Conservation (phyloP, 1,139 yeast species). For the Torulaspora globosa region DNA sequence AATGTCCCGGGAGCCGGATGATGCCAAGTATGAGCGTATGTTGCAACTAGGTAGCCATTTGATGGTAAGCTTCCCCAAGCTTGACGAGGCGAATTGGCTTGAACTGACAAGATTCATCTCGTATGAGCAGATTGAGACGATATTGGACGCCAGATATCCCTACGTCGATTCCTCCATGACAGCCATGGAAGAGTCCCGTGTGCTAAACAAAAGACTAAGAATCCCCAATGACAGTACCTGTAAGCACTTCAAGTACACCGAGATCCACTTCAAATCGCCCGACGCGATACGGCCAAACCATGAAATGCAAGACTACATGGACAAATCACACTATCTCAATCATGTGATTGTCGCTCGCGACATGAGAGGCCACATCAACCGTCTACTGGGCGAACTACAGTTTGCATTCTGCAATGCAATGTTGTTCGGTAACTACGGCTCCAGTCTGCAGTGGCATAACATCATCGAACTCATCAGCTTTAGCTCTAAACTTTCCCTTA, state of each 20-base stretch:
- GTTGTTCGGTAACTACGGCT: constrained; percentile 45
- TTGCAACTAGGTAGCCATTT: constrained; percentile 16
- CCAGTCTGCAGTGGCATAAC: constrained; percentile 45
- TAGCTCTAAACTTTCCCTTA: constrained; percentile 28
- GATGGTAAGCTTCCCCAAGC: constrained; percentile 26
- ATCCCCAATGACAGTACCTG: constrained; percentile 27
- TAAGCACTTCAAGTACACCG: constrained; percentile 34
- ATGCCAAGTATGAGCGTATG: constrained; percentile 13
- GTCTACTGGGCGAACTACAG: constrained; percentile 43
- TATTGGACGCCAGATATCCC: constrained; percentile 3
- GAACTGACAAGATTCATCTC: constrained; percentile 18
- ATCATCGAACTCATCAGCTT: constrained; percentile 38
- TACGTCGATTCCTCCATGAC: constrained; percentile 40
- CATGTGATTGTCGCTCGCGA: constrained; percentile 28
- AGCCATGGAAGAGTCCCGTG: constrained; percentile 41
- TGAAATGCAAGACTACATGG: constrained; percentile 41
- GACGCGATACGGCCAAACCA: constrained; percentile 38
- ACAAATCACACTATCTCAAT: constrained; percentile 44
- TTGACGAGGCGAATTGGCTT: constrained; percentile 26
- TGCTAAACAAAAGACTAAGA: constrained; percentile 35
- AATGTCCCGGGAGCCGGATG: constrained; percentile 17
- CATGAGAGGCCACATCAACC: constrained; percentile 24
- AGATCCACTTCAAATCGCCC: constrained; percentile 38
- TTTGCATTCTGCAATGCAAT: constrained; percentile 39
- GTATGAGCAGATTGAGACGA: constrained; percentile 19